Percentiles rank a stretch among this genome's conserved stretches.
Conservation (phyloP, 192 early-diverging fungal species). For the Gryganskiella cystojenkinii region DNA sequence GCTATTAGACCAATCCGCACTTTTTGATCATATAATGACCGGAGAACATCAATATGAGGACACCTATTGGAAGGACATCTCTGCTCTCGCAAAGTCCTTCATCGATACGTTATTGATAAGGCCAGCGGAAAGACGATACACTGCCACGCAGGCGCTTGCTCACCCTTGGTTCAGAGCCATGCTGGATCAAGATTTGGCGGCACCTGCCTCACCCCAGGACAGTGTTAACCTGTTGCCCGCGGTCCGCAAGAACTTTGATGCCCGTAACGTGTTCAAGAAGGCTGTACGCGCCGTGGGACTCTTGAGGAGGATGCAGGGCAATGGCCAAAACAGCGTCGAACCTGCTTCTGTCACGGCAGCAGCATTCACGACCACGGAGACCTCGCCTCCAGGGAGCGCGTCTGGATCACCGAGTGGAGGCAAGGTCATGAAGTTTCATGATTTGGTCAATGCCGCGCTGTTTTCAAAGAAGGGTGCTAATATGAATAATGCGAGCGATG, state of each 20-base stretch:
- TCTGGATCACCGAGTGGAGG: neutral
- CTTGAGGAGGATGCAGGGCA: conserved; percentile 32
- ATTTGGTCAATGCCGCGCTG: conserved; percentile 34
- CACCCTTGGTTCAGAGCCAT: conserved; percentile 85
- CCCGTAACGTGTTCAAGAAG: conserved; percentile 42
- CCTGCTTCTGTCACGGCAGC: neutral
- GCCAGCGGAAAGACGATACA: conserved; percentile 78
- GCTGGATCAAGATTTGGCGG: conserved; percentile 33
- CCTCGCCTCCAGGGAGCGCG: neutral
- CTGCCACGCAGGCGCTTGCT: conserved; percentile 79
- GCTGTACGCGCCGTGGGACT: conserved; percentile 36
- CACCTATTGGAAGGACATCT: conserved; percentile 86
- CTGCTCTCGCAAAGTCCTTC: conserved; percentile 78
- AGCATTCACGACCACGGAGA: neutral
- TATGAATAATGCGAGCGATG: neutral
- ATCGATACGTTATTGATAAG: conserved; percentile 75
- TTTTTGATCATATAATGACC: conserved; percentile 77
- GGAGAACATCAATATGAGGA: conserved; percentile 78
- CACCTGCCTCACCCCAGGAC: conserved; percentile 30
- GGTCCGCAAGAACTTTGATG: conserved; percentile 45
- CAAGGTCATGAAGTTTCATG: conserved; percentile 25
- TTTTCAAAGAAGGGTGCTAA: conserved; percentile 12
- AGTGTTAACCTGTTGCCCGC: conserved; percentile 43
- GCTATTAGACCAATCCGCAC: conserved; percentile 59
- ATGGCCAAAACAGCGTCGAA: neutral